These are phyloP conservation scores for Glonium stellatum DNA, from an alignment of 495 filamentous ascomycete species.

Conservation along the genomic window DNA sequence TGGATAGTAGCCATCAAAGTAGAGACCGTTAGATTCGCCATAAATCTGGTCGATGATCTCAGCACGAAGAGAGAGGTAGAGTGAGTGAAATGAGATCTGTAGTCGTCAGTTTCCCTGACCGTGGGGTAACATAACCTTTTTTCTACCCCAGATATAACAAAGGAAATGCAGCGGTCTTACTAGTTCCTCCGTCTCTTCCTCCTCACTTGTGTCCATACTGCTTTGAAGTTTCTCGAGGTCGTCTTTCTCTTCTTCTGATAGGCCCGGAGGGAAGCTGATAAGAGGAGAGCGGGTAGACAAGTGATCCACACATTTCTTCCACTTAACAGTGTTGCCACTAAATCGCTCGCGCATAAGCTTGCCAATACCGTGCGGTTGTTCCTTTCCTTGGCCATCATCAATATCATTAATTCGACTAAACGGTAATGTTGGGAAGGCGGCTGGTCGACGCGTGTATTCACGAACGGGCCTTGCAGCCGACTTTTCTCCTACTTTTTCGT, in stretches of 20 bases:
- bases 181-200: background rate
- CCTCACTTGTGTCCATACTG: background rate
- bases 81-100: background rate
- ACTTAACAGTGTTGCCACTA: background rate
- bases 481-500: too few species aligned
- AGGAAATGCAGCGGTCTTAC: too few species aligned
- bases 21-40: background rate
- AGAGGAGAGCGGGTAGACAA: background rate
- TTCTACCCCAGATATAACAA: background rate
- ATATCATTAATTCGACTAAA: background rate
- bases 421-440: background rate
- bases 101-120: background rate
- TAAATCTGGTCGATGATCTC: background rate
- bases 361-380: background rate
- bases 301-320: background rate
- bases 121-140: background rate
- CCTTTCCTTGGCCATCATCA: background rate
- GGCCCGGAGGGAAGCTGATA: background rate
- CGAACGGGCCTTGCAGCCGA: too few species aligned
- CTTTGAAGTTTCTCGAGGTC: background rate
- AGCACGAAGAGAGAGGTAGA: background rate
- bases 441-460: too few species aligned
- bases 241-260: background rate
- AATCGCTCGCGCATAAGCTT: background rate
- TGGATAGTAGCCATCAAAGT: background rate